These are phyloP conservation scores for Saururus chinensis DNA, from an alignment of 164 flowering plant species.

Conservation along the genomic window DNA sequence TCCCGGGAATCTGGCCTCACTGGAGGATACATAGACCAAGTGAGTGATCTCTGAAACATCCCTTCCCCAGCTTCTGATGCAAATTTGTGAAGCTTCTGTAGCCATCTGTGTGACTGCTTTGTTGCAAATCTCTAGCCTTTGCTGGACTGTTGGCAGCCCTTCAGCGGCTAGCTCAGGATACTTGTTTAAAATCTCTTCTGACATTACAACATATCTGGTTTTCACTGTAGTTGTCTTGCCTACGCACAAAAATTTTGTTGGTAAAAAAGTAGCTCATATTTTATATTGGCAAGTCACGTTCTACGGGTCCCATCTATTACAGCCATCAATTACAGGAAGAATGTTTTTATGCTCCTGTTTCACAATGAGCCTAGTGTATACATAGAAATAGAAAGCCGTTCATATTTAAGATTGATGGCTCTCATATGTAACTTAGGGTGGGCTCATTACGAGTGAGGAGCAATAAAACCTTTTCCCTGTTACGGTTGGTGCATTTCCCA, in stretches of 20 bases:
- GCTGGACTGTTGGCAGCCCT: slow-evolving; percentile 71
- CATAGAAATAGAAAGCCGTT: too few relatives aligned
- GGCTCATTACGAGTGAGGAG: too few relatives aligned
- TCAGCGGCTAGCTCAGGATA: slow-evolving; percentile 84
- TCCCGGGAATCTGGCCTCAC: slow-evolving; percentile 87
- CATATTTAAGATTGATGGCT: too few relatives aligned
- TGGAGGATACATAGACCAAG: slow-evolving; percentile 83
- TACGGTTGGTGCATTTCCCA: too few relatives aligned
- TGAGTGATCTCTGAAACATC: slow-evolving; percentile 74
- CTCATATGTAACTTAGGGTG: too few relatives aligned
- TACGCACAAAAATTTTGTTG: slow-evolving; percentile 6
- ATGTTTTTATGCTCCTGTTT: too few relatives aligned
- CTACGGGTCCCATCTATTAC: too few relatives aligned
- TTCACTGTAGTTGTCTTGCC: slow-evolving; percentile 94
- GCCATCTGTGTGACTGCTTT: slow-evolving; percentile 88
- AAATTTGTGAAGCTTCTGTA: slow-evolving; percentile 62
- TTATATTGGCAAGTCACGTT: too few relatives aligned
- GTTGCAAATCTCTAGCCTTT: slow-evolving; percentile 73
- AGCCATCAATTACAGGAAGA: too few relatives aligned
- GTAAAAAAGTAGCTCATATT: too few relatives aligned
- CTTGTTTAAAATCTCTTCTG: slow-evolving; percentile 69
- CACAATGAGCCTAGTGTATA: too few relatives aligned
- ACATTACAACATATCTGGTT: slow-evolving; percentile 95
- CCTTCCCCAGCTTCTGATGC: slow-evolving; percentile 83
- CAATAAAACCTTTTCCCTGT: too few relatives aligned